Evolutionary conservation across 2,329 filamentous ascomycete species (phyloP), one percentile per base, ranked within the genome.

Genomic region (Fusarium sp.): DNA sequence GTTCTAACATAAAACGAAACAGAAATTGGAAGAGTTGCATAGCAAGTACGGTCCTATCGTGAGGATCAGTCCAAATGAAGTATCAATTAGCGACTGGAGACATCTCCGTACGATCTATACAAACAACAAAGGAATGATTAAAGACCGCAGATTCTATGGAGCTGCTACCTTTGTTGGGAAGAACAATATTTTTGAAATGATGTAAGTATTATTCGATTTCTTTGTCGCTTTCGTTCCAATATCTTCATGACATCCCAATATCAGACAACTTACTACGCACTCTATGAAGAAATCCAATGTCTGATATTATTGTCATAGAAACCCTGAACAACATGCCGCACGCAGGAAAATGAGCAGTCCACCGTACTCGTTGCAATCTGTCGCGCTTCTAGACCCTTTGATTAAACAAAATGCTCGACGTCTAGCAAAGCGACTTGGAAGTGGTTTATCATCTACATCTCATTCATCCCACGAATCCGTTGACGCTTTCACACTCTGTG

Each of bases 351-450:
- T 50, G 32, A 50, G 48, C 0, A 50, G 48, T 11, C 32, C 32
- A 0, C 48, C 48, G 7, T 50, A 50, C 30, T 50, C 48, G 14
- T 12, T 50, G 6, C 30, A 35, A 1, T 50, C 32, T 2, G 48
- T 50, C 2, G 15, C 48, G 1, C 20, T 50, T 0, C 32, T 50
- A 0, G 48, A 26, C 1, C 48, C 48, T 2, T 0, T 50, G 20
- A 35, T 50, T 0, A 35, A 35, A 9, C 11, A 2, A 2, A 50
- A 50, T 11, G 48, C 48, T 2, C 30, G 7, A 35, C 48, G 32
- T 26, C 32, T 50, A 4, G 48, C 32, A 1, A 12, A 4, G 0
- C 20, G 48, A 0, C 48, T 50, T 0, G 35, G 23, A n/a, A n/a
- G 30, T 2, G 32, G 32, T 0, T 23, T 6, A 11, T 35, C 48